Conservation (phyloP, 176 grass and related monocot genomes). For the Luzula sylvatica region DNA sequence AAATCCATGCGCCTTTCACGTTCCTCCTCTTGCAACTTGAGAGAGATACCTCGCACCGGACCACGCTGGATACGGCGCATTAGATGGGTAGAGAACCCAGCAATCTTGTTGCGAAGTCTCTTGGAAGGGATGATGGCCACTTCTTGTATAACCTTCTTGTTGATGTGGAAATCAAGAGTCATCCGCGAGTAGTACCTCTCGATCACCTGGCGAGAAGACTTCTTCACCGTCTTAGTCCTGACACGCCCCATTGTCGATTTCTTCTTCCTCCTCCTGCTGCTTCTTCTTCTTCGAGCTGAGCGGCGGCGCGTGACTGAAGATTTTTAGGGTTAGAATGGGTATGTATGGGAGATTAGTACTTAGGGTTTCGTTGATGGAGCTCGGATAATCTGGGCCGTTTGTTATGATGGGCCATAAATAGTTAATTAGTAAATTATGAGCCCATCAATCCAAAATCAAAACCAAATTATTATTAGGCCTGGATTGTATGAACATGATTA, state of each 20-base stretch:
- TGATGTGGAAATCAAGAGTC: slow-evolving; percentile 88
- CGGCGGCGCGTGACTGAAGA: slow-evolving; percentile 6
- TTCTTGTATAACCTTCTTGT: slow-evolving; percentile 89
- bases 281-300: slow-evolving; percentile 13
- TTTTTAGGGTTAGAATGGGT: slow-evolving; percentile 22
- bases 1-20: slow-evolving; percentile 91
- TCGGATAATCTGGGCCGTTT: too few relatives aligned
- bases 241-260: slow-evolving; percentile 56
- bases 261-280: not conserved
- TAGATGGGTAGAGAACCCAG: slow-evolving; percentile 71
- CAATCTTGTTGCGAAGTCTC: slow-evolving; percentile 87
- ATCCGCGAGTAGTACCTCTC: slow-evolving; percentile 82
- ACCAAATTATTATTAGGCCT: too few relatives aligned
- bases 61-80: slow-evolving; percentile 92
- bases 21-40: slow-evolving; percentile 96
- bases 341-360: too few relatives aligned
- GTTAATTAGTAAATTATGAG: too few relatives aligned
- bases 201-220: slow-evolving; percentile 78
- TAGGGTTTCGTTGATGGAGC: too few relatives aligned
- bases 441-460: too few relatives aligned
- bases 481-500: too few relatives aligned
- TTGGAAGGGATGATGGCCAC: slow-evolving; percentile 80
- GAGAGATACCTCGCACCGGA: slow-evolving; percentile 74
- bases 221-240: slow-evolving; percentile 91
- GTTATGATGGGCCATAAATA: too few relatives aligned